Conservation (phyloP, 164 flowering plant genomes). For the Cinnamomum chago region DNA sequence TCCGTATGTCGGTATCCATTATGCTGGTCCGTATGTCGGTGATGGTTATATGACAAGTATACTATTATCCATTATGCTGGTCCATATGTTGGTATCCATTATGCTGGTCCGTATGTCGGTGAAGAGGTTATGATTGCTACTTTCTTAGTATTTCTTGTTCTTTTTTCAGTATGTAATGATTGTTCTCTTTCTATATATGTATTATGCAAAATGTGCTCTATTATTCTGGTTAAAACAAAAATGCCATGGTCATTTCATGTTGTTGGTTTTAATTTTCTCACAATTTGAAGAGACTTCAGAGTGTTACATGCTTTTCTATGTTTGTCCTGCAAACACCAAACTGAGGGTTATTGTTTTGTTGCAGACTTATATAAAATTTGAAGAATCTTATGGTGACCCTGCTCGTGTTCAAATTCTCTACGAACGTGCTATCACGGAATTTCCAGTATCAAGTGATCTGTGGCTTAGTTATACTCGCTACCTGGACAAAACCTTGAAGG, state of each 20-base stretch:
- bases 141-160: no score
- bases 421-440: slow-evolving; percentile 87
- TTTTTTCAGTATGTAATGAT: no score
- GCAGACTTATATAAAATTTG: slow-evolving; percentile 85
- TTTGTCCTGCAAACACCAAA: not conserved
- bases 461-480: slow-evolving; percentile 85
- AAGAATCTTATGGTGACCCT: slow-evolving; percentile 55
- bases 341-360: slow-evolving; percentile 12
- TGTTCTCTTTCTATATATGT: no score
- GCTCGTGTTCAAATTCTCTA: slow-evolving; percentile 77
- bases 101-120: no score
- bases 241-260: not conserved
- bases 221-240: no score
- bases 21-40: no score
- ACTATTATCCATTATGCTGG: no score
- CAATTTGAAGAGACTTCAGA: not conserved
- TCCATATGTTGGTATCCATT: no score
- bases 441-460: slow-evolving; percentile 75
- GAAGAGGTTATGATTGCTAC: no score
- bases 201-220: no score
- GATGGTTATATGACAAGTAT: no score
- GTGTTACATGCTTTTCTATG: not conserved
- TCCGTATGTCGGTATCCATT: no score
- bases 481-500: slow-evolving; percentile 85
- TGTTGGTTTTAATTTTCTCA: not conserved